Base-by-base conservation (phyloP, 2,329 filamentous ascomycete species). In the Penicillium nordicum region DNA sequence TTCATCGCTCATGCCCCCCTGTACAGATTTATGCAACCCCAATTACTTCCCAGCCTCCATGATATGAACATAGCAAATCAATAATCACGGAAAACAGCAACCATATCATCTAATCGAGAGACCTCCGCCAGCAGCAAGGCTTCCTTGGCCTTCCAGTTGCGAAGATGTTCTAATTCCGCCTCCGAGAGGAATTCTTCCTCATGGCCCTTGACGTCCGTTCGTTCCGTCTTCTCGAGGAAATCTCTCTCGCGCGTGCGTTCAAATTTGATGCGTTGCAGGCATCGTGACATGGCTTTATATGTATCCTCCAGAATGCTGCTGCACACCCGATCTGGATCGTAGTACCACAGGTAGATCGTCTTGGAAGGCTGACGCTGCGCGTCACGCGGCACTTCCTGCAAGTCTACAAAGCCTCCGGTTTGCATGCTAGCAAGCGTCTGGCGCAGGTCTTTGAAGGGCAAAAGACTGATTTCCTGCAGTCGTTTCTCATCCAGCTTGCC, bases 401-500 rank as follows among this genome's bases (percentile, higher is more conserved):
- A 85, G 63, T 97, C 91, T 12, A 96, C 85, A 58, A 94, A 87
- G 2, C 94, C 93, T 18, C 86, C 86, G 72, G 91, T 87, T 64
- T 96, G 90, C 82, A 99, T 89, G 59, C 87, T 85, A 14, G 90
- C 87, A 74, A 97, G 87, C 60, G 92, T 88, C 56, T 88, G 86
- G 45, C 94, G 90, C 25, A 97, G 85, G 51, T 96, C 90, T 56
- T 88, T 86, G 66, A 93, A 90, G 55, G 88, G 88, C 79, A 97
- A 88, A 58, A 99, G 83, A 51, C 89, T 89, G 54, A 92, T 82
- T 48, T 87, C 86, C 37, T 89, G 88, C 12, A 97, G 81, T 58
- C 89, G 87, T 74, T 95, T 96, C 74, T 99, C 94, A 63, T 97
- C 93, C n/a, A 97, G 80, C 69, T 94, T 96, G 51, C 94, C 94